These are phyloP conservation scores for Saccharomycopsis lassenensis DNA, from an alignment of 805 yeast species.

Conservation along the genomic window DNA sequence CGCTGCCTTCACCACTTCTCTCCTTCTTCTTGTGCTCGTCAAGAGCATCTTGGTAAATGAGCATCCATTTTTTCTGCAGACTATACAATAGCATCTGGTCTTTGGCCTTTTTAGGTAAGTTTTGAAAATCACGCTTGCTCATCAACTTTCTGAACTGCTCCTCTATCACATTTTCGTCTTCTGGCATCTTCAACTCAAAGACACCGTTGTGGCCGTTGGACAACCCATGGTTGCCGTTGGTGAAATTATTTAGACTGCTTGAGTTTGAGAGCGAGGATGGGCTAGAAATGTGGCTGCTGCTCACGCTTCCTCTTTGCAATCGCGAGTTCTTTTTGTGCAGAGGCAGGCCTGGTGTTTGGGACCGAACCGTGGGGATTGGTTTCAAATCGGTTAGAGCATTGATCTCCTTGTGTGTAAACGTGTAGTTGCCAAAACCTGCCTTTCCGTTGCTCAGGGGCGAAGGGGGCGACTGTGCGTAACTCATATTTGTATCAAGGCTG, in stretches of 20 bases:
- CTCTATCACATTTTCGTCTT: constrained; percentile 55
- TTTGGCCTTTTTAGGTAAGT: constrained; percentile 61
- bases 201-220: constrained; percentile 11
- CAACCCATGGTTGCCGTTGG: constrained; percentile 4
- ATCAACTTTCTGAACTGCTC: constrained; percentile 67
- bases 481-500: constrained; percentile 5
- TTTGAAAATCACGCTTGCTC: constrained; percentile 70
- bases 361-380: constrained; percentile 15
- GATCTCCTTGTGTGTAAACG: constrained; percentile 16
- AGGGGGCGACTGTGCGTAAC: constrained; percentile 5
- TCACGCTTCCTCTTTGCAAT: not conserved
- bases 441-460: constrained; percentile 3
- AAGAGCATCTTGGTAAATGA: constrained; percentile 75
- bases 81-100: constrained; percentile 67
- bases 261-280: not conserved
- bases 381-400: constrained; percentile 18
- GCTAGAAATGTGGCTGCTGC: not conserved
- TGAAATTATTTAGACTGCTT: not conserved
- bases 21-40: constrained; percentile 56
- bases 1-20: constrained; percentile 23
- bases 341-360: not conserved
- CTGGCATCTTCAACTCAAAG: constrained; percentile 44
- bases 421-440: constrained; percentile 6
- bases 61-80: constrained; percentile 80
- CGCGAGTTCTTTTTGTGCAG: not conserved